Percentiles rank a stretch among this genome's conserved stretches.
phyloP scores from a whole-genome alignment of 305 asterid genomes.

The Plantago coronopus region DNA sequence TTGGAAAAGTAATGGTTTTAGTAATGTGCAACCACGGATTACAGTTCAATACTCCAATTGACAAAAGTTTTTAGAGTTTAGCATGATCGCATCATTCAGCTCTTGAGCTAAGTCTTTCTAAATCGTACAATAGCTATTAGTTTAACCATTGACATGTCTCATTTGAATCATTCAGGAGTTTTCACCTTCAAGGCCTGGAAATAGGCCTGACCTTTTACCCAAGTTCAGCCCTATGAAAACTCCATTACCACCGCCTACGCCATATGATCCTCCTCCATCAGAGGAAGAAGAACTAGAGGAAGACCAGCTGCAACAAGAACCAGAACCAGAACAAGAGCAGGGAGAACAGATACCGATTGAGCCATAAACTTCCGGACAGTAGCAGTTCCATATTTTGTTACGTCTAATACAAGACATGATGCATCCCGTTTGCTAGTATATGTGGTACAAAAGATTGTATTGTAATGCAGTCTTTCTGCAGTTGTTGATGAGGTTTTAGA shows the following conservation, averaged over 20 bases:
- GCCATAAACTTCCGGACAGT: conserved; percentile 42
- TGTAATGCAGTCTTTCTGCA: background rate
- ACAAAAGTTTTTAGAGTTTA: background rate
- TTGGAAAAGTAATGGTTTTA: too few species aligned
- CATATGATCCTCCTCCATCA: conserved; percentile 73
- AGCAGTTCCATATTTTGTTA: background rate
- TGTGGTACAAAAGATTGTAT: background rate
- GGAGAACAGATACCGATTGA: conserved; percentile 60
- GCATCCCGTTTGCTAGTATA: background rate
- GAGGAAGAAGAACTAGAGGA: conserved; percentile 80
- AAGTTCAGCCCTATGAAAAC: conserved; percentile 94
- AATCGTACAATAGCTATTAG: background rate
- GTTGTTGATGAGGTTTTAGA: background rate
- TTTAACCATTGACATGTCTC: background rate
- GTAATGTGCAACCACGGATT: too few species aligned
- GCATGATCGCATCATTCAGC: background rate
- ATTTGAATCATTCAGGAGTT: conserved; percentile 56
- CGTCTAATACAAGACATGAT: background rate
- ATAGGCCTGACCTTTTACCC: conserved; percentile 81
- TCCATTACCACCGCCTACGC: conserved; percentile 85
- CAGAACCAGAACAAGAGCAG: conserved; percentile 54
- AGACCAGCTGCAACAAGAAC: conserved; percentile 63
- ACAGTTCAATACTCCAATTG: background rate
- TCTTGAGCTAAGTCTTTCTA: background rate
- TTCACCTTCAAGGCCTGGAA: conserved; percentile 78